Evolutionary conservation across 352 stramenopile genomes (phyloP), one percentile per base, ranked within the genome.

Genomic region (Ophiocytium majus): DNA sequence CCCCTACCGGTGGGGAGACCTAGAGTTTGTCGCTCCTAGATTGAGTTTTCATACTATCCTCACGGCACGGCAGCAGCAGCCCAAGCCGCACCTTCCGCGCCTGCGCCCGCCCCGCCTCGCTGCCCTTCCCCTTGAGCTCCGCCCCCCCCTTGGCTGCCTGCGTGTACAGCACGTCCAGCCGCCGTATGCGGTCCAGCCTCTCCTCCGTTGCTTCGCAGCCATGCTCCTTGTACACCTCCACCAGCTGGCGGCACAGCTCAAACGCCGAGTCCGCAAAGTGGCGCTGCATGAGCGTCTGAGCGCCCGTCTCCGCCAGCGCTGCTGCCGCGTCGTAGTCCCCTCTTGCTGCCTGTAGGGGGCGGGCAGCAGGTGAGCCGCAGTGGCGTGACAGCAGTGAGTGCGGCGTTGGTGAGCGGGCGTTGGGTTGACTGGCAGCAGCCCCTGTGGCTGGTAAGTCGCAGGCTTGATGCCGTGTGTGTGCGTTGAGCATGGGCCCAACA

Each of bases 291-390:
- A 88, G 81, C 63, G 83, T 74, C n/a, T 84, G 32, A 9, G 85
- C 82, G 17, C 85, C 85, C 34, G 84, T 76, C 79, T 84, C 85
- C 10, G 85, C 85, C 23, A 86, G 66, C 43, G 85, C 82, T 19
- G 81, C 50, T 32, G 85, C 85, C 0, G 50, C 50, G 63, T 50
- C 50, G 35, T 82, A 79, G 81, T 88, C 82, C 0, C 85, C 79
- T 82, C 82, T 82, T 35, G 85, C 80, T n/a, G 85, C 84, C 85
- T 88, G 82, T 28, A 78, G 79, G 43, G 79, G n/a, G n/a, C n/a
- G n/a, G n/a, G n/a, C n/a, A n/a, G n/a, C n/a, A n/a, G n/a, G n/a
- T n/a, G n/a, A n/a, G n/a, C n/a, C n/a, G n/a, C n/a, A n/a, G n/a
- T n/a, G n/a, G n/a, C n/a, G n/a, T n/a, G n/a, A n/a, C n/a, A n/a